Base-by-base conservation (phyloP, 2,329 filamentous ascomycete species). In the Exophiala aquamarina region DNA sequence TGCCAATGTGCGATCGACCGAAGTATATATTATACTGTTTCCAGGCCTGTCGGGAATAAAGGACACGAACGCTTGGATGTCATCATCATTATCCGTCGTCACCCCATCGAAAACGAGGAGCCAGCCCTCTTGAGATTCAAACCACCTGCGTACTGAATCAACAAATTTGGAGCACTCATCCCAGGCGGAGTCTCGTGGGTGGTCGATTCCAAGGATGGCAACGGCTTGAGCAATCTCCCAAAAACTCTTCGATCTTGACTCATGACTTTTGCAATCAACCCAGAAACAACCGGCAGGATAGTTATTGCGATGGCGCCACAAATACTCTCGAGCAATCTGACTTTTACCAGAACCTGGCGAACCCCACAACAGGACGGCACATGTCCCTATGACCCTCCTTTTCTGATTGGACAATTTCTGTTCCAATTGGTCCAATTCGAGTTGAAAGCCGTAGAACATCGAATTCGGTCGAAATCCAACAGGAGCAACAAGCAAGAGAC, bases 241-340 rank as follows among this genome's bases (percentile, higher is more conserved):
- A 60, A 79, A 87, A 23, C 79, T 80, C 38, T 80, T 77, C 42
- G 77, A 76, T 26, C 81, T 71, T 40, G 84, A 81, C 42, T 79
- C 69, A 3, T 71, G 61, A 1, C 78, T 80, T 54, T 81, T 83
- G 7, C 82, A 80, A 39, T 82, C 76, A 13, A 87, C 74, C 84
- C 84, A 88, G 62, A 85, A 88, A 34, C 86, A 73, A 1, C 84
- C 84, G 2, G 82, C 83, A 0, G 78, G 76, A 56, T 83, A 87
- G 50, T 78, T 69, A 3, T 73, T 66, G 28, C 72, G 77, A 57
- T 86, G 77, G 3, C 70, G 64, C 57, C 82, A 85, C 21, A 85
- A 76, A 60, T 87, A 87, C 63, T 87, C 74, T 3, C 84, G 74
- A 20, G 83, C 83, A 11, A 87, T 68, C 58, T 87, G 83, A 1